Base-by-base conservation (phyloP, 2,329 filamentous ascomycete genomes). In the Cucurbitaria berberidis region DNA sequence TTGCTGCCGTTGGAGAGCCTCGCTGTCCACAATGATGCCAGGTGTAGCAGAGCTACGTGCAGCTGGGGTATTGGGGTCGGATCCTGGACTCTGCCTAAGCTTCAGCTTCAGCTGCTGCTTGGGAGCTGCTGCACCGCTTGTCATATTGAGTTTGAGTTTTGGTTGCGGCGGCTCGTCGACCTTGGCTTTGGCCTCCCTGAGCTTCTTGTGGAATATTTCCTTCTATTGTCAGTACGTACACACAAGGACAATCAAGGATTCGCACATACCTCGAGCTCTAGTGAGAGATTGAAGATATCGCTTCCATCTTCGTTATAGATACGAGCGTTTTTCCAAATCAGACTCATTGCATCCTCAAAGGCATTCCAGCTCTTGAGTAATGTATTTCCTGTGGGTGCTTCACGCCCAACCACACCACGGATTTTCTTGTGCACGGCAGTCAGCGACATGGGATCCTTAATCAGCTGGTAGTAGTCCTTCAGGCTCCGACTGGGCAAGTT, bases 291-390 rank as follows among this genome's bases (percentile, higher is more conserved):
- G 59, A 87, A 91, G 45, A 96, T 93, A 15, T 91, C 89, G 67
- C 93, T 96, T 3, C 89, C 90, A 69, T 96, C 92, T 73, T 96
- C 91, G 63, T 97, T 97, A 79, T 93, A 97, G 53, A 88, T 88
- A 67, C 87, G 89, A 0, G 92, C 91, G 74, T 97, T 97, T 43
- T 83, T 84, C 93, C 93, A 97, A 38, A 97, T 86, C 46, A 90
- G 82, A 65, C 87, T 89, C 11, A 90, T 82, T 67, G 90, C 89
- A 48, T 92, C 87, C 71, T 91, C 91, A 61, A 96, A 91, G 0
- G 86, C 83, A 51, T 86, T 83, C 93, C 93, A 97, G 45, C 80
- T 89, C 72, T 91, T 93, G 75, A 92, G 91, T 42, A 91, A 86
- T 43, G 88, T 88, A 22, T 76, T 71, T 10, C 77, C 80, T 3